A percentile compares a stretch with the other conserved stretches of the same genome.
Conservation (phyloP, 1,284 basidiomycete species). For the Wolfiporia cocos region DNA sequence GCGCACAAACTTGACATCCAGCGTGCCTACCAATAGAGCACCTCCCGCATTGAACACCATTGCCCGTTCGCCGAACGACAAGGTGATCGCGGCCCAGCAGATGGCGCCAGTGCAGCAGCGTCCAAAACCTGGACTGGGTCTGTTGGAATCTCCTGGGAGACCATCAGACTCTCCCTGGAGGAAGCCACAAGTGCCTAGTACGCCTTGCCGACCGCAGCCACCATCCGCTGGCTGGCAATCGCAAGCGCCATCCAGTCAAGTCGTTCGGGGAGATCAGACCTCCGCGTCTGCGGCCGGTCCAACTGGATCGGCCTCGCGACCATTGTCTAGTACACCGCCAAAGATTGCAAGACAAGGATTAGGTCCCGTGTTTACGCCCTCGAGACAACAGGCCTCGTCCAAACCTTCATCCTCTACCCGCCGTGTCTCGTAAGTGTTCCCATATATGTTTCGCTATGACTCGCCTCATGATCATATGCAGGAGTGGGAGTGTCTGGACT, state of each 20-base stretch:
- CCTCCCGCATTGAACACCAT: not conserved
- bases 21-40: too few species aligned
- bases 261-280: too few species aligned
- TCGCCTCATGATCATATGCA: conserved; percentile 8
- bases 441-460: not conserved
- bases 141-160: too few species aligned
- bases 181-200: conserved; percentile 6
- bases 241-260: too few species aligned
- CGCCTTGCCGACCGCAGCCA: conserved; percentile 5
- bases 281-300: too few species aligned
- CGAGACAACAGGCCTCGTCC: conserved; percentile 33
- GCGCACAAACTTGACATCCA: too few species aligned
- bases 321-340: conserved; percentile 8
- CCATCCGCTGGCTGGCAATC: conserved; percentile 1
- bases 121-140: too few species aligned
- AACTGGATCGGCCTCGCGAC: too few species aligned
- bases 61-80: too few species aligned
- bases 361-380: conserved; percentile 57
- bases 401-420: conserved; percentile 28
- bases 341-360: conserved; percentile 27
- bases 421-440: conserved; percentile 42
- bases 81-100: too few species aligned
- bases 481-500: conserved; percentile 51
- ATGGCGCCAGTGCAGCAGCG: too few species aligned
- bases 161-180: conserved; percentile 17